These are phyloP conservation scores for Pichia sp. DNA, from an alignment of 1,139 yeast genomes.

Conservation along the genomic window DNA sequence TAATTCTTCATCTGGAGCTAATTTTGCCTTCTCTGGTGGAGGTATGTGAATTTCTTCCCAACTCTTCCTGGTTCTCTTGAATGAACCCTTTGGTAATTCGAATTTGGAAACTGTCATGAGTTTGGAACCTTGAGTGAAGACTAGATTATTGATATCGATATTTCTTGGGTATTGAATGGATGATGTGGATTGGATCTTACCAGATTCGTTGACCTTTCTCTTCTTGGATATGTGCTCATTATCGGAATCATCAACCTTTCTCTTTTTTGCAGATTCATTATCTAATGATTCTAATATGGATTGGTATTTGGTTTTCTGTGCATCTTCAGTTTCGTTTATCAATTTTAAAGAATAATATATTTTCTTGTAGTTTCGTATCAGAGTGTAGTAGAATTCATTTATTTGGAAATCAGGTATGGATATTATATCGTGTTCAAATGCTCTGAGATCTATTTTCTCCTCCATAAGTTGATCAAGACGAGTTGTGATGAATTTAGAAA, in stretches of 20 bases:
- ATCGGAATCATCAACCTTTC: conserved; percentile 13
- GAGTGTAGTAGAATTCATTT: conserved; percentile 44
- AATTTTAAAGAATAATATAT: conserved; percentile 31
- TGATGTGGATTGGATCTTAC: conserved; percentile 9
- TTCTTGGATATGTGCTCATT: background rate
- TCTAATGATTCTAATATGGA: background rate
- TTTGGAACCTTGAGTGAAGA: conserved; percentile 72
- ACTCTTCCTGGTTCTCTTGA: conserved; percentile 64
- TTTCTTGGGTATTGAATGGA: conserved; percentile 42
- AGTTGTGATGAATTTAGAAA: conserved; percentile 28
- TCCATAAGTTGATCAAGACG: conserved; percentile 34
- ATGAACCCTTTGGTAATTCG: conserved; percentile 79
- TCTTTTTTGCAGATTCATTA: background rate
- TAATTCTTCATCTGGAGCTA: conserved; percentile 46
- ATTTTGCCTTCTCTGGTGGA: conserved; percentile 50
- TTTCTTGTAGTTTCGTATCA: conserved; percentile 43
- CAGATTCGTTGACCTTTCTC: background rate
- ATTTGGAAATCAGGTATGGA: conserved; percentile 52
- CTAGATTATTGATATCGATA: conserved; percentile 62
- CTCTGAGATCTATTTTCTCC: conserved; percentile 37
- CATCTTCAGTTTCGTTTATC: conserved; percentile 15
- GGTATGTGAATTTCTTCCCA: conserved; percentile 93
- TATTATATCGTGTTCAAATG: conserved; percentile 51
- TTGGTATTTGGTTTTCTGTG: background rate
- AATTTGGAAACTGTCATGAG: conserved; percentile 66